phyloP scores from a whole-genome alignment of 1,284 basidiomycete species.

The Pascua guehoae region DNA sequence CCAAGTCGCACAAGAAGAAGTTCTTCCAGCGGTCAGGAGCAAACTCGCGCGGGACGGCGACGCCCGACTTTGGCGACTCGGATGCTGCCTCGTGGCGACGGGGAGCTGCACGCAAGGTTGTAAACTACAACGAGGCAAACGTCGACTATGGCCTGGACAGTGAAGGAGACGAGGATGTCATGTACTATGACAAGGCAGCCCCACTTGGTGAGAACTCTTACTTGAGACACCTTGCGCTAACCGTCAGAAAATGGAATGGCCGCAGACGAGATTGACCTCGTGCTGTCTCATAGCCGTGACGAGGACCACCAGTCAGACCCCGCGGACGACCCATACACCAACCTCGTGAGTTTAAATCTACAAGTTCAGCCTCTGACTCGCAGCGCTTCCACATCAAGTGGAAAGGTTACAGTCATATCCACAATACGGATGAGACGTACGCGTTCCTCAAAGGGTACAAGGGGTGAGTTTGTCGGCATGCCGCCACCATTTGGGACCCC shows the following conservation, averaged over 20 bases:
- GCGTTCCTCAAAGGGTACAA: constrained; percentile 71
- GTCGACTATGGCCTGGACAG: constrained; percentile 60
- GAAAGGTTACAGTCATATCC: constrained; percentile 89
- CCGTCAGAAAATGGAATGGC: constrained; percentile 20
- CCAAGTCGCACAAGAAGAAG: constrained; percentile 81
- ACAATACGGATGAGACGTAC: constrained; percentile 96
- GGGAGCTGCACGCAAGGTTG: constrained; percentile 72
- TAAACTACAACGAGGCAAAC: constrained; percentile 64
- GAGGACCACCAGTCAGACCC: constrained; percentile 70
- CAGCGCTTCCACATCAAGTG: constrained; percentile 95
- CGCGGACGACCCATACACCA: constrained; percentile 76
- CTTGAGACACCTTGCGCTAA: neutral
- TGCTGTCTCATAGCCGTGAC: constrained; percentile 74
- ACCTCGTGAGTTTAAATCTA: constrained; percentile 61
- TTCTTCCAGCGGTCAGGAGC: constrained; percentile 51
- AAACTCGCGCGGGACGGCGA: constrained; percentile 35
- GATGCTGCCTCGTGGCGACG: constrained; percentile 67
- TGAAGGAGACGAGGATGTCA: constrained; percentile 63
- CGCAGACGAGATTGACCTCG: constrained; percentile 79
- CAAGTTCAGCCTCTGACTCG: neutral
- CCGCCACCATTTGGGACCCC: constrained; percentile 48
- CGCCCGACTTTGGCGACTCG: constrained; percentile 38
- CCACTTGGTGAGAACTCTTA: constrained; percentile 16
- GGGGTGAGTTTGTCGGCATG: constrained; percentile 52
- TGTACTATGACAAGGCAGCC: constrained; percentile 63